A percentile compares a stretch with the other conserved stretches of the same genome.
Conservation (phyloP, 2,329 filamentous ascomycete species). For the Epichloe sp. region DNA sequence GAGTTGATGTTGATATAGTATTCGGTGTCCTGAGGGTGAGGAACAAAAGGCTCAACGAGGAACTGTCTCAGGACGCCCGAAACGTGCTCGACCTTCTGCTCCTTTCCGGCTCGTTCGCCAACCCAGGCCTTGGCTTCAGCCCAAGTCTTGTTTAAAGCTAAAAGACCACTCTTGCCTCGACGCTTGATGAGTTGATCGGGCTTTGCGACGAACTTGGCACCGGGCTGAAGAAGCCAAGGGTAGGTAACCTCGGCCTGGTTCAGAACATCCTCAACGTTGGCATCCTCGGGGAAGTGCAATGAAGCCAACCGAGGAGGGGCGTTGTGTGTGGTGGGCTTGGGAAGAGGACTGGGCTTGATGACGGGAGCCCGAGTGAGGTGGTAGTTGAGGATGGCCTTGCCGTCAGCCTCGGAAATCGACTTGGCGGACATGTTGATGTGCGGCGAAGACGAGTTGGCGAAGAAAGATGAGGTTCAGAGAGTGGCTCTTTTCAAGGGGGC, state of each 20-base stretch:
- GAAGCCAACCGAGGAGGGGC: slow-evolving; percentile 80
- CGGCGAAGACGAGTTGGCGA: slow-evolving; percentile 11
- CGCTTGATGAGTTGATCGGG: slow-evolving; percentile 99
- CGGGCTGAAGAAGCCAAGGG: slow-evolving; percentile 79
- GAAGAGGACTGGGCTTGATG: slow-evolving; percentile 95
- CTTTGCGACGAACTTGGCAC: slow-evolving; percentile 93
- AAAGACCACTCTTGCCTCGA: slow-evolving; percentile 94
- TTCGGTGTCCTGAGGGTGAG: slow-evolving; percentile 87
- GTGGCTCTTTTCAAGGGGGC: not conserved
- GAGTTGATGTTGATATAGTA: slow-evolving; percentile 99
- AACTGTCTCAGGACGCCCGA: slow-evolving; percentile 85
- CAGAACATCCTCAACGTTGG: slow-evolving; percentile 69
- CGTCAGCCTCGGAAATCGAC: slow-evolving; percentile 96
- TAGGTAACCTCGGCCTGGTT: slow-evolving; percentile 93
- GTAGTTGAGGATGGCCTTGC: slow-evolving; percentile 99
- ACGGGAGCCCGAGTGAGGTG: slow-evolving; percentile 94
- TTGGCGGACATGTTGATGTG: slow-evolving; percentile 49
- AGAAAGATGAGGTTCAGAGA: not conserved
- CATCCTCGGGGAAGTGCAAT: slow-evolving; percentile 84
- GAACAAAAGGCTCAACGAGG: slow-evolving; percentile 96
- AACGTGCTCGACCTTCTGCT: slow-evolving; percentile 84
- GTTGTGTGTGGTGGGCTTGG: slow-evolving; percentile 76
- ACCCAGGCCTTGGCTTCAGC: slow-evolving; percentile 88
- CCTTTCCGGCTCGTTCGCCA: slow-evolving; percentile 80
- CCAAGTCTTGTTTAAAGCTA: slow-evolving; percentile 97